Evolutionary conservation across 1,284 basidiomycete genomes (phyloP).

Genomic region (Fomitopsis palustris): DNA sequence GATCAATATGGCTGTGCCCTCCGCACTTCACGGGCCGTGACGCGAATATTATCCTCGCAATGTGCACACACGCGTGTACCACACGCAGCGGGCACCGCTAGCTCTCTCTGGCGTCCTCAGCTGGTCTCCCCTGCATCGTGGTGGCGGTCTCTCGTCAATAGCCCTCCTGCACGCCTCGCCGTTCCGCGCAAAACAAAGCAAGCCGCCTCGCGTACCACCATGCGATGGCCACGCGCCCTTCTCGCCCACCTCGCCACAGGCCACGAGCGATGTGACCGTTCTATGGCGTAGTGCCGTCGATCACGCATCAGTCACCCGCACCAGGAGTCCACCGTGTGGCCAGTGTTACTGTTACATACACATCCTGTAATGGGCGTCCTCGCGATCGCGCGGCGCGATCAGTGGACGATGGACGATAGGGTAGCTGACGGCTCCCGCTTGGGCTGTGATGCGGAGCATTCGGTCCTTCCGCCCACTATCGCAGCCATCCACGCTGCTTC

Average conservation of each 20-base stretch:
- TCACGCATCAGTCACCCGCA: background rate
- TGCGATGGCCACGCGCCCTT: background rate
- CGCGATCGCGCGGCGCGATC: background rate
- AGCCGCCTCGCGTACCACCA: background rate
- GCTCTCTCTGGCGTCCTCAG: background rate
- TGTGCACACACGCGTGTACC: background rate
- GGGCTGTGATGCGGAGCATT: background rate
- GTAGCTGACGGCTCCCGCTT: background rate
- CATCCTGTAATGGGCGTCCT: background rate
- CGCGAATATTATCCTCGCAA: background rate
- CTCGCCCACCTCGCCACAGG: background rate
- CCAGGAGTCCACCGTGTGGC: background rate
- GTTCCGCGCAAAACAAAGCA: background rate
- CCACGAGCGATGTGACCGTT: background rate
- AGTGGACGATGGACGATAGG: background rate
- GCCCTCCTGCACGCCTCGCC: background rate
- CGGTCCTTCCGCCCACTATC: background rate
- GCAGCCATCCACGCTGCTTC: background rate
- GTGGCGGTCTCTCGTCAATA: background rate
- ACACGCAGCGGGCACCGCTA: background rate
- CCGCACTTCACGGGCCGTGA: background rate
- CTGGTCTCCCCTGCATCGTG: background rate
- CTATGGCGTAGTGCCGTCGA: background rate
- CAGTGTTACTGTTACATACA: constrained; percentile 3
- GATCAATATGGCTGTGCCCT: background rate